phyloP scores from a whole-genome alignment of 495 filamentous ascomycete species.

The Antarctomyces pellizariae region DNA sequence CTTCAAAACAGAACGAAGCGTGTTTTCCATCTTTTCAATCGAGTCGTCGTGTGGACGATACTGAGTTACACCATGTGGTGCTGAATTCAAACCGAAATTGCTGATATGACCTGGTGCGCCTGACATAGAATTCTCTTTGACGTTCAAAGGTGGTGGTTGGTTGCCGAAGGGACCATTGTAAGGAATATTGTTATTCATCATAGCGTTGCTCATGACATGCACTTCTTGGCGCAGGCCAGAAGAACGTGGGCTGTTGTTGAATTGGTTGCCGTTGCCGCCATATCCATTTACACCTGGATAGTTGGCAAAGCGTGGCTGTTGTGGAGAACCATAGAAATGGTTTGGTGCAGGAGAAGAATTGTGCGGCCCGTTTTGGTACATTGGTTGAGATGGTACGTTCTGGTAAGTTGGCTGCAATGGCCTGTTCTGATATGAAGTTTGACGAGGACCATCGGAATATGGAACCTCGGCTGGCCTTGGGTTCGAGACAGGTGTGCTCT shows the following conservation, averaged over 20 bases:
- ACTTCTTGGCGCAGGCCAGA: slow-evolving; percentile 12
- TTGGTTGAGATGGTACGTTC: slow-evolving; percentile 1
- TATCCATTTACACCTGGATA: no score
- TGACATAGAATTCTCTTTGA: no score
- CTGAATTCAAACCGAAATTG: no score
- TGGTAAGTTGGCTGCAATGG: not conserved
- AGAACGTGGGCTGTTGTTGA: slow-evolving; percentile 2
- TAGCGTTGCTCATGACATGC: no score
- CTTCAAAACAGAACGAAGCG: no score
- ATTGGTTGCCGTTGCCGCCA: slow-evolving; percentile 1
- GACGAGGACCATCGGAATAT: not conserved
- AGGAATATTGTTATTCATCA: not conserved
- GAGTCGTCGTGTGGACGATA: no score
- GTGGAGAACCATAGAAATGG: no score
- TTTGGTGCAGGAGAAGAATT: slow-evolving; percentile 1
- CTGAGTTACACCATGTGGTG: no score
- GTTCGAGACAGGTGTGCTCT: slow-evolving; percentile 2
- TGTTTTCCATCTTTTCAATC: no score
- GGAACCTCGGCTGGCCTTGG: not conserved
- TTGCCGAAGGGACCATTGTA: not conserved
- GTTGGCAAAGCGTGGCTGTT: slow-evolving; percentile 3
- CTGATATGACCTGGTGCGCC: no score
- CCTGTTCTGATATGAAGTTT: not conserved
- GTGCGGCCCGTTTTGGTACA: slow-evolving; percentile 1
- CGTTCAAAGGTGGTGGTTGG: no score